These are phyloP conservation scores for Penium margaritaceum DNA, from an alignment of 139 green algal genomes.

Conservation along the genomic window DNA sequence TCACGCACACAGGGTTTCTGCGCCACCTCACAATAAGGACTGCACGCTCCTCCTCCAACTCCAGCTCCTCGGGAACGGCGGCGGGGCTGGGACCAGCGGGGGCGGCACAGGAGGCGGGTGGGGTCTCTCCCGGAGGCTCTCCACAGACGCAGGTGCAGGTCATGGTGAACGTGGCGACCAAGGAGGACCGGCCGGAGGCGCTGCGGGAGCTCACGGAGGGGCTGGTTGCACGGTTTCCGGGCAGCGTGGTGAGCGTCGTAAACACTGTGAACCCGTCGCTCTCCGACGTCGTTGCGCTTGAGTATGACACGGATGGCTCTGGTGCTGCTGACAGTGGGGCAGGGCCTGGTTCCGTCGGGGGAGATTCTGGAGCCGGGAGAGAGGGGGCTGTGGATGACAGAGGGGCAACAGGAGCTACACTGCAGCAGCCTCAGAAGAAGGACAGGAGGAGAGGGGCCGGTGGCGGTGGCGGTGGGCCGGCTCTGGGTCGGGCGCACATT, in stretches of 20 bases:
- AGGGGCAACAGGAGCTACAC: neutral
- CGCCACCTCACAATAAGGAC: slow-evolving; percentile 53
- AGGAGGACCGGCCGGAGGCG: neutral
- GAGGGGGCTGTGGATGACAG: neutral
- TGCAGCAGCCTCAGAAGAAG: neutral
- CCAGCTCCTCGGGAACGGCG: too few relatives aligned
- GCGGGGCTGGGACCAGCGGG: too few relatives aligned
- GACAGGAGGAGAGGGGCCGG: neutral
- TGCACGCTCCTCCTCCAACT: too few relatives aligned
- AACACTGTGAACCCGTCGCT: slow-evolving; percentile 45
- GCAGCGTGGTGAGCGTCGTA: slow-evolving; percentile 52
- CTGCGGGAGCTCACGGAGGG: too few relatives aligned
- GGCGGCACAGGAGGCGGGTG: too few relatives aligned
- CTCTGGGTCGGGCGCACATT: too few relatives aligned
- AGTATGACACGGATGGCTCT: too few relatives aligned
- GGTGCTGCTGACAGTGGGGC: too few relatives aligned
- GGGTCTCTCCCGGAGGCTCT: too few relatives aligned
- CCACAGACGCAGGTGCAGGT: too few relatives aligned
- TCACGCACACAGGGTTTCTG: slow-evolving; percentile 44
- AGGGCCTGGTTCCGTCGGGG: too few relatives aligned
- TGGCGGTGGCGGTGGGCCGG: neutral
- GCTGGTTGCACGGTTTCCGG: too few relatives aligned
- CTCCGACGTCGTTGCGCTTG: neutral
- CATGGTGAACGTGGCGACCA: slow-evolving; percentile 28
- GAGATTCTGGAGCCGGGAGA: neutral